These are phyloP conservation scores for Lachnellula occidentalis DNA, from an alignment of 2,329 filamentous ascomycete genomes.

Conservation along the genomic window DNA sequence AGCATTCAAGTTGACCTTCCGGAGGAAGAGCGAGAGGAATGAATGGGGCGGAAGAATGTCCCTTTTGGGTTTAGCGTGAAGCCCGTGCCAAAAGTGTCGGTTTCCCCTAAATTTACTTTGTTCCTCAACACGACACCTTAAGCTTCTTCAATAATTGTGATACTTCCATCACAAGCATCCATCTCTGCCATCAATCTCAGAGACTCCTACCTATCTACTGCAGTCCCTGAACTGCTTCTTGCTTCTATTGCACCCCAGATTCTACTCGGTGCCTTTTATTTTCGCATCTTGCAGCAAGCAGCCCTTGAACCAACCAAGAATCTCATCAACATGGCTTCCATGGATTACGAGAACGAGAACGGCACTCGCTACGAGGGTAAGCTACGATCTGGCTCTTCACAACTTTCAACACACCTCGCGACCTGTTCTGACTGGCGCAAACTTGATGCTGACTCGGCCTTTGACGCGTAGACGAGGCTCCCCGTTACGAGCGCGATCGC, in stretches of 20 bases:
- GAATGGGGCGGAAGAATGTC: too few relatives aligned
- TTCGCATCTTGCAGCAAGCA: background rate
- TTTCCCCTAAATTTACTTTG: background rate
- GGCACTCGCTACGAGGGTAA: constrained; percentile 61
- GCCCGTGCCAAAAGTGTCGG: too few relatives aligned
- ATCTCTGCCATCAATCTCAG: background rate
- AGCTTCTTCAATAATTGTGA: background rate
- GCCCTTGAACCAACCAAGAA: constrained; percentile 13
- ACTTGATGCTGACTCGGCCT: constrained; percentile 17
- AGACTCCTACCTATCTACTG: background rate
- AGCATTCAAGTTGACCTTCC: too few relatives aligned
- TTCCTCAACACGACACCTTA: background rate
- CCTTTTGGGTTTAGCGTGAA: too few relatives aligned
- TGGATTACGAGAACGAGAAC: constrained; percentile 66
- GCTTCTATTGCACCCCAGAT: constrained; percentile 6
- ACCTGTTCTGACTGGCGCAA: background rate
- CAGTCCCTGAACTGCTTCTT: constrained; percentile 7
- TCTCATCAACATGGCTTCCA: constrained; percentile 44
- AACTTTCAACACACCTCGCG: background rate
- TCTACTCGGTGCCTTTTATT: background rate
- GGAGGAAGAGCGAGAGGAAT: too few relatives aligned
- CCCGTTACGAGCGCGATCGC: constrained; percentile 62
- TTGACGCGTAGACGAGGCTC: constrained; percentile 49
- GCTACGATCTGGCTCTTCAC: constrained; percentile 18
- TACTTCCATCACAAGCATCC: background rate